Base-by-base conservation (phyloP, 768 basidiomycete species). In the Boletus pseudo-olivaceus region DNA sequence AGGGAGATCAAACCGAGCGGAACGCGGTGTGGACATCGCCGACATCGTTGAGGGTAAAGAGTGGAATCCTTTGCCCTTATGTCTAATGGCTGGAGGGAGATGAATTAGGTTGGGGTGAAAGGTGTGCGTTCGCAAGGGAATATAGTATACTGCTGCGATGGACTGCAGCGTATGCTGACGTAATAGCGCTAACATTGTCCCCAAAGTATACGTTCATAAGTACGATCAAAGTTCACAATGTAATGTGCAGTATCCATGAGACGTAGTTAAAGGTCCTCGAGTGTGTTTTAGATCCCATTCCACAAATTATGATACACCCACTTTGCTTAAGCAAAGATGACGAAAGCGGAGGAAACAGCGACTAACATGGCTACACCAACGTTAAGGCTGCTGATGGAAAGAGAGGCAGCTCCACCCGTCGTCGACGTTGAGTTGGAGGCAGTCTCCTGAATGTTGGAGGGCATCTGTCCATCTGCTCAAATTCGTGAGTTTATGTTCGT, bases 1-100 rank as follows among this genome's bases (percentile, higher is more conserved):
- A 10, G 80, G 77, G 19, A 74, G 62, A 62, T 80, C 73, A 42
- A 78, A 65, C 46, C 69, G 66, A 27, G 67, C 44, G 7, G 70
- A 47, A 47, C 50, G 68, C 6, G 68, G 70, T 40, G 68, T 72
- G 26, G 62, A 57, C 3, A 62, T 56, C 14, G 69, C 34, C 19
- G 70, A 70, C 68, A 70, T 72, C 19, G 34, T n/a, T 59, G 51
- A 48, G 10, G 11, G 14, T 3, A 54, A 53, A 35, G 30, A 20
- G 30, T 14, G 11, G n/a, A 11, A 38, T 20, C 10, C 20, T 38
- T 35, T 10, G 20, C 48, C n/a, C n/a, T 20, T 46, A 46, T 14
- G 34, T 26, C 43, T 46, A 38, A 19, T 19, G 20, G 17, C 19
- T 43, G 33, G 49, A 56, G 47, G 26, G 10, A 43, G 20, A 51